Evolutionary conservation across 169 alveolate species (phyloP), one percentile per base, ranked within the genome.

Genomic region (Toxoplasma gondii): DNA sequence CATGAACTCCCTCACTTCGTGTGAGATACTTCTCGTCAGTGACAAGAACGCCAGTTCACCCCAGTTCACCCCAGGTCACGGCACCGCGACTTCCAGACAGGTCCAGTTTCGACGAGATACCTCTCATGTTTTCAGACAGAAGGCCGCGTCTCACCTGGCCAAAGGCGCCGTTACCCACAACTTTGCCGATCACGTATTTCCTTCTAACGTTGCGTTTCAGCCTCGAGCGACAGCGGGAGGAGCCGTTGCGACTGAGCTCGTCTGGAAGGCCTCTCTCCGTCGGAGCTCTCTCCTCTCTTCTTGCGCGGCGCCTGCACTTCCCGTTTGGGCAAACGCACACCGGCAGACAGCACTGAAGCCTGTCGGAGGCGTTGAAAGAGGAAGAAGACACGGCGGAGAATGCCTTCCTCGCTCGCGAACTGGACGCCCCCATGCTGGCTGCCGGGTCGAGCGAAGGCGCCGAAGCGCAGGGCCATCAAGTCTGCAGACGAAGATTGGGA

Each of bases 81-180:
- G n/a, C n/a, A n/a, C n/a, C n/a, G n/a, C n/a, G n/a, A n/a, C n/a
- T n/a, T n/a, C n/a, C n/a, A n/a, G n/a, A n/a, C n/a, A n/a, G n/a
- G n/a, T n/a, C n/a, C n/a, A n/a, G n/a, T n/a, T n/a, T n/a, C n/a
- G n/a, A n/a, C n/a, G n/a, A n/a, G n/a, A n/a, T n/a, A n/a, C n/a
- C n/a, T n/a, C n/a, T n/a, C n/a, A n/a, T n/a, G n/a, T n/a, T n/a
- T n/a, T n/a, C n/a, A n/a, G n/a, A n/a, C n/a, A n/a, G n/a, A n/a
- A n/a, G n/a, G n/a, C n/a, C n/a, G 39, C 1, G 39, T 31, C 44
- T 78, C n/a, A 78, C 86, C 86, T 78, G 44, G 58, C 97, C 97
- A 70, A 91, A 95, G 41, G 97, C 96, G 53, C 97, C 97, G 45
- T 29, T 45, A 0, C 91, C 91, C 17, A 86, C 41, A n/a, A 45